A percentile compares a stretch with the other conserved stretches of the same genome.
phyloP scores from a whole-genome alignment of 805 yeast genomes.

The Nakazawaea laoshanensis region DNA sequence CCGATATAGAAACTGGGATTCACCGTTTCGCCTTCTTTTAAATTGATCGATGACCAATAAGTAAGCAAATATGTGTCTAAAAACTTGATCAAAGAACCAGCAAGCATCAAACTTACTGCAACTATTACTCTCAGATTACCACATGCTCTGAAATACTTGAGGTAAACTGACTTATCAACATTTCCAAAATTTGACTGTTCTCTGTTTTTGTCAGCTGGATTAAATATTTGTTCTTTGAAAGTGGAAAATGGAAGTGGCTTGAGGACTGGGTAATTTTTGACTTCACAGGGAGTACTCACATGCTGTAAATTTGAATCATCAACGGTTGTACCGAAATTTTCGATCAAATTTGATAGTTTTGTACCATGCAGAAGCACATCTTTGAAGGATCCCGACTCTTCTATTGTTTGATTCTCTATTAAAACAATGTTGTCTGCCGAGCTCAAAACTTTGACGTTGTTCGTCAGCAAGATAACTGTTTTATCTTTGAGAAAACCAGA shows the following conservation, averaged over 20 bases:
- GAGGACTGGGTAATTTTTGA: neutral
- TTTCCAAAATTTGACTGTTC: conserved; percentile 46
- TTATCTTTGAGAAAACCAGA: conserved; percentile 42
- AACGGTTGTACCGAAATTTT: conserved; percentile 26
- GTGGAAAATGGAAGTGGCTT: neutral
- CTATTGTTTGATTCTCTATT: conserved; percentile 42
- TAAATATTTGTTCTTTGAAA: neutral
- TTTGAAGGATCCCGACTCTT: conserved; percentile 46
- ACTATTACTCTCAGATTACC: conserved; percentile 29
- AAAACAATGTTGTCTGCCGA: conserved; percentile 55
- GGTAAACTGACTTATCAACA: conserved; percentile 75
- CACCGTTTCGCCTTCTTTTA: conserved; percentile 52
- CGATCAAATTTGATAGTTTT: conserved; percentile 24
- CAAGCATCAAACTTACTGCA: conserved; percentile 42
- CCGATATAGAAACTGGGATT: conserved; percentile 51
- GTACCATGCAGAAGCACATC: conserved; percentile 19
- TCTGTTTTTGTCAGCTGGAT: neutral
- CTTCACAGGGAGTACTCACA: neutral
- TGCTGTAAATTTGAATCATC: neutral
- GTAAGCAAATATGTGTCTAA: conserved; percentile 74
- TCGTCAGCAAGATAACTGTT: conserved; percentile 50
- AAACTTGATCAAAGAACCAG: conserved; percentile 44
- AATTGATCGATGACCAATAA: conserved; percentile 82
- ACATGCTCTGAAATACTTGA: conserved; percentile 70
- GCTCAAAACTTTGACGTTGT: conserved; percentile 43